Evolutionary conservation across 495 filamentous ascomycete species (phyloP), one percentile per base, ranked within the genome.

Genomic region (Neurospora sp.): DNA sequence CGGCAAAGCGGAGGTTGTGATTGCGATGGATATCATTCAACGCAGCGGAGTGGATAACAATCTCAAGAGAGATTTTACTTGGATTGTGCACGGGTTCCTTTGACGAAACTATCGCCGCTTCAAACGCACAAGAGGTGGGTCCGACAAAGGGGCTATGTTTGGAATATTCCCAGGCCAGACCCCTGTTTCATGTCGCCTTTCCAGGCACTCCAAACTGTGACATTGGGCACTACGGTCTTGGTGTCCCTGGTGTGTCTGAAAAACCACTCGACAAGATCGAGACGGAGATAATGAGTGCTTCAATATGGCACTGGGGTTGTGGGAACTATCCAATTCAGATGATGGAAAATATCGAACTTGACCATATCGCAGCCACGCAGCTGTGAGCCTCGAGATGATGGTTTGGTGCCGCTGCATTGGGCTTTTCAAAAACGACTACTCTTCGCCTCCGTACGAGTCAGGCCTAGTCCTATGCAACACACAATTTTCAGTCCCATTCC

Each of bases 161-260:
- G 76, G 77, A 74, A 77, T 74, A 76, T 31, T 70, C 70, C 75
- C 71, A 73, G 73, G 73, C 75, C 73, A 80, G 77, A 73, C 75
- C 74, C 74, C 69, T 78, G 81, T 83, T 83, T 83, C 83, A 83
- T 77, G 74, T 77, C 76, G 71, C 18, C 73, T 77, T 73, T 75
- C 61, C 53, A 70, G 53, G 53, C 70, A 73, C 69, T 68, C 39
- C 74, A 74, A 75, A 76, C 68, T 74, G 74, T 75, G 75, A 76
- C 78, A 74, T 47, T 18, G n/a, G 65, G 42, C 22, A 68, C 53
- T 59, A 45, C 37, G 38, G 69, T 72, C 59, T 69, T 40, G 68
- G 69, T 47, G 68, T 70, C 10, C 22, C 27, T 35, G 22, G 7
- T 35, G 27, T 44, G 41, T 53, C 45, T 74, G 71, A 72, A 69